Percentiles rank a stretch among this genome's conserved stretches.
Conservation (phyloP, 345 rosid genomes). For the Eucalyptus curtisii region DNA sequence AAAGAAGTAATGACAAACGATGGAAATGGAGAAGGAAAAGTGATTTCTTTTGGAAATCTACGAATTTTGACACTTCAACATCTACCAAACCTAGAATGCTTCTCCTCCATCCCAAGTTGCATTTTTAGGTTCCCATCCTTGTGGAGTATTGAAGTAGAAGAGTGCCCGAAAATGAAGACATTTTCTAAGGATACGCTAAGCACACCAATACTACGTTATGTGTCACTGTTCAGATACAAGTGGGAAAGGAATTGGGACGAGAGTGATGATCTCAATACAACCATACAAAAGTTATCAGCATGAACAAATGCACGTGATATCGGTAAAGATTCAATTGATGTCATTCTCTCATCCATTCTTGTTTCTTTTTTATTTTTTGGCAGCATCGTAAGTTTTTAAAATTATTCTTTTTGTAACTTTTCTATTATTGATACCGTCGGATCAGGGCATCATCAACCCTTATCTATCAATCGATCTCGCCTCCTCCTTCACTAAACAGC, state of each 20-base stretch:
- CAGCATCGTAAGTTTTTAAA: rapidly evolving
- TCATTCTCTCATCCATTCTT: too few species aligned
- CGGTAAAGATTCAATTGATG: too few species aligned
- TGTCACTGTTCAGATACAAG: not conserved
- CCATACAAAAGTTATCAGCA: too few species aligned
- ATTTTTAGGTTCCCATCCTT: rapidly evolving
- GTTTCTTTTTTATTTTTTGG: rapidly evolving
- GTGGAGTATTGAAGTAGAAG: rapidly evolving
- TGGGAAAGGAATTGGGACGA: rapidly evolving
- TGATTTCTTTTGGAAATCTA: too few species aligned
- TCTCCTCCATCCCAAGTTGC: not conserved
- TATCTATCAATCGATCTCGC: not conserved
- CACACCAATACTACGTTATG: rapidly evolving
- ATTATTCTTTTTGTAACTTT: too few species aligned
- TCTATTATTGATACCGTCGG: too few species aligned
- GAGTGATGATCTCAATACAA: not conserved
- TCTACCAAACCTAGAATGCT: not conserved
- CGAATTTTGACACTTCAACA: not conserved
- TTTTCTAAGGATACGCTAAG: not conserved
- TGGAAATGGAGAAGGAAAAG: not conserved
- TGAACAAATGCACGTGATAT: rapidly evolving
- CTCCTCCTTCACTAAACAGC: too few species aligned
- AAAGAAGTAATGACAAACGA: too few species aligned
- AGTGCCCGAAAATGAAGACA: not conserved
- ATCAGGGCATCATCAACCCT: too few species aligned